These are phyloP conservation scores for Hypsizygus marmoreus DNA, from an alignment of 768 basidiomycete genomes.

Conservation along the genomic window DNA sequence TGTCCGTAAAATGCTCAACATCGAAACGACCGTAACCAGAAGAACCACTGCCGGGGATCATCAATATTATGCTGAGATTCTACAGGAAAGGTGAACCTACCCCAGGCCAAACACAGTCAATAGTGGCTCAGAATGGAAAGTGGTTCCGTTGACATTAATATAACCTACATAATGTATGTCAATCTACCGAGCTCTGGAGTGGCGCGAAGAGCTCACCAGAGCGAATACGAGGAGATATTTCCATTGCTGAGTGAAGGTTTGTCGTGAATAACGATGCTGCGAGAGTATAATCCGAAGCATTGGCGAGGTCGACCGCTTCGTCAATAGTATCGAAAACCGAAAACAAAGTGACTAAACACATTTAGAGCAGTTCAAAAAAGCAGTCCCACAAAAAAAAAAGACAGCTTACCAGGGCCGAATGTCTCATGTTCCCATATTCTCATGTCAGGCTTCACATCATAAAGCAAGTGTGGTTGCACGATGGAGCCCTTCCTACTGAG, in stretches of 20 bases:
- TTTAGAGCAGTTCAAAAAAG: too few species aligned
- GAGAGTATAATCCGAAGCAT: constrained; percentile 54
- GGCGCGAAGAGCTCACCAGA: constrained; percentile 41
- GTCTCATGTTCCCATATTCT: constrained; percentile 58
- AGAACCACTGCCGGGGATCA: too few species aligned
- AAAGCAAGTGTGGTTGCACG: constrained; percentile 53
- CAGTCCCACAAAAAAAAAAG: neutral
- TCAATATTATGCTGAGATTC: too few species aligned
- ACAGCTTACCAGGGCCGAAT: constrained; percentile 56
- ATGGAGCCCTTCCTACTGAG: constrained; percentile 37
- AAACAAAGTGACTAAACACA: constrained; percentile 40
- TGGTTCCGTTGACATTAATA: constrained; percentile 56
- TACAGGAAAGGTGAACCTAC: too few species aligned
- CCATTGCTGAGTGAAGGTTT: constrained; percentile 43
- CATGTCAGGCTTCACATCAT: constrained; percentile 50
- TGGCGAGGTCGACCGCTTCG: constrained; percentile 58
- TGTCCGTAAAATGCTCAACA: constrained; percentile 51
- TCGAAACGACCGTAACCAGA: constrained; percentile 57
- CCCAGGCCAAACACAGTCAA: constrained; percentile 47
- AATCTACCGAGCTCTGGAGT: neutral
- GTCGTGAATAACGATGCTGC: constrained; percentile 53
- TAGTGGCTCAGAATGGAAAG: constrained; percentile 44
- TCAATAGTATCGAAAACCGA: constrained; percentile 47
- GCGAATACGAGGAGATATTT: constrained; percentile 48
- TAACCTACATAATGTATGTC: constrained; percentile 36